phyloP scores from a whole-genome alignment of 2,329 filamentous ascomycete genomes.

The Coniochaeta prunicola region DNA sequence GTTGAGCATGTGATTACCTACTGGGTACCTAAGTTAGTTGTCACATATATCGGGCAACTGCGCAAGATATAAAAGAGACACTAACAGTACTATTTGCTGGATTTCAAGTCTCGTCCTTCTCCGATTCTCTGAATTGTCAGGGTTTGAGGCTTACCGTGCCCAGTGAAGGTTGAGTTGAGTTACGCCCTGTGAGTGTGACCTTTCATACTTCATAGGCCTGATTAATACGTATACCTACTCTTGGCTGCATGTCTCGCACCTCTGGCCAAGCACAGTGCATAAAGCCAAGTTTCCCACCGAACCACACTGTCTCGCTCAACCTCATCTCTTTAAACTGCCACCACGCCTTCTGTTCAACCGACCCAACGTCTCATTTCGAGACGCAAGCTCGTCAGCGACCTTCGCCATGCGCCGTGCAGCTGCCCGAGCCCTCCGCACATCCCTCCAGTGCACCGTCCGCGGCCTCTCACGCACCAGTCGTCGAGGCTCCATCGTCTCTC shows the following conservation, averaged over 20 bases:
- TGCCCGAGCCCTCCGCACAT: slow-evolving; percentile 60
- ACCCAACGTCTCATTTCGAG: neutral
- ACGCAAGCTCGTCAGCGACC: slow-evolving; percentile 5
- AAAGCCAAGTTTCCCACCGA: neutral
- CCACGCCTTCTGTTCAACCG: neutral
- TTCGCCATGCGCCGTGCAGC: slow-evolving; percentile 67
- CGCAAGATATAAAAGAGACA: too few species aligned
- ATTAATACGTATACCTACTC: too few species aligned
- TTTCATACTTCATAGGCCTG: too few species aligned
- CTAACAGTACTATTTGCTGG: too few species aligned
- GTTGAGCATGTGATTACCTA: neutral
- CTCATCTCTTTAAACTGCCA: neutral
- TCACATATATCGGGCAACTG: too few species aligned
- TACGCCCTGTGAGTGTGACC: too few species aligned
- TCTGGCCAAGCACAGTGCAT: neutral
- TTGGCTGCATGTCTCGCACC: neutral
- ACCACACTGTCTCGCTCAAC: slow-evolving; percentile 4
- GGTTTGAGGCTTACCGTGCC: too few species aligned
- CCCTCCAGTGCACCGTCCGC: slow-evolving; percentile 56
- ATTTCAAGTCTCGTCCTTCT: too few species aligned
- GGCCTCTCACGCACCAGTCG: slow-evolving; percentile 45
- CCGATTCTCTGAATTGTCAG: too few species aligned
- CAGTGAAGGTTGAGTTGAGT: too few species aligned
- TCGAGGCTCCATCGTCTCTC: slow-evolving; percentile 28
- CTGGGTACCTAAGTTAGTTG: too few species aligned